A percentile compares a stretch with the other conserved stretches of the same genome.
Evolutionary conservation across 345 rosid species (phyloP).

Genomic region (Aquilaria yunnanensis): DNA sequence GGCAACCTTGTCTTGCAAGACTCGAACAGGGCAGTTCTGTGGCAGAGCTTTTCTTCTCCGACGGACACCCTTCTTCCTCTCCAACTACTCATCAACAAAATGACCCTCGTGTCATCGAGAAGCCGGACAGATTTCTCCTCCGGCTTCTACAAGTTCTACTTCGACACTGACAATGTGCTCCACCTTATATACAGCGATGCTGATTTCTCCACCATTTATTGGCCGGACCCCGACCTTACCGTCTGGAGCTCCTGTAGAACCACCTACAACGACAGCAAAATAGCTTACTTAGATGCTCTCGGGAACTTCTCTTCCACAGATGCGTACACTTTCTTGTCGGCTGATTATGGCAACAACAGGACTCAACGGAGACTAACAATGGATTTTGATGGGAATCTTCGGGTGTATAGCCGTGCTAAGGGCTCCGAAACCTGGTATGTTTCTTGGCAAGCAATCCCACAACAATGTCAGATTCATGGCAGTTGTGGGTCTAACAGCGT

Average conservation of each 20-base stretch:
- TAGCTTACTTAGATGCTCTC: slow-evolving; percentile 7
- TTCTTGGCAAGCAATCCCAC: slow-evolving; percentile 16
- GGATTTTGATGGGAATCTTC: slow-evolving; percentile 33
- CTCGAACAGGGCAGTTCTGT: neutral
- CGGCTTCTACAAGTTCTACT: slow-evolving; percentile 18
- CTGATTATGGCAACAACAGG: slow-evolving; percentile 24
- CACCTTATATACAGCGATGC: slow-evolving; percentile 9
- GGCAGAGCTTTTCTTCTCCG: slow-evolving; percentile 24
- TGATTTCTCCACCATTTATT: slow-evolving; percentile 12
- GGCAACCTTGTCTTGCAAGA: slow-evolving; percentile 22
- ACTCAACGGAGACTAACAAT: slow-evolving; percentile 24
- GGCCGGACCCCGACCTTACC: neutral
- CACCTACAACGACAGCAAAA: slow-evolving; percentile 9
- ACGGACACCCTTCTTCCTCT: slow-evolving; percentile 21
- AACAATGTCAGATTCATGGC: slow-evolving; percentile 21
- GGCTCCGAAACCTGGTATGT: slow-evolving; percentile 16
- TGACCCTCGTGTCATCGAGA: slow-evolving; percentile 12
- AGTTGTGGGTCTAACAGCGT: slow-evolving; percentile 28
- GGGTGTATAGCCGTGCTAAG: slow-evolving; percentile 23
- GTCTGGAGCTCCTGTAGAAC: slow-evolving; percentile 4
- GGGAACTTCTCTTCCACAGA: slow-evolving; percentile 20
- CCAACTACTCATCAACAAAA: slow-evolving; percentile 7
- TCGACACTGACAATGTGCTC: slow-evolving; percentile 15
- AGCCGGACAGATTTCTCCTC: slow-evolving; percentile 8
- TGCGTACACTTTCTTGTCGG: slow-evolving; percentile 9